Conservation (phyloP, 805 yeast species). For the Saturnispora hagleri region DNA sequence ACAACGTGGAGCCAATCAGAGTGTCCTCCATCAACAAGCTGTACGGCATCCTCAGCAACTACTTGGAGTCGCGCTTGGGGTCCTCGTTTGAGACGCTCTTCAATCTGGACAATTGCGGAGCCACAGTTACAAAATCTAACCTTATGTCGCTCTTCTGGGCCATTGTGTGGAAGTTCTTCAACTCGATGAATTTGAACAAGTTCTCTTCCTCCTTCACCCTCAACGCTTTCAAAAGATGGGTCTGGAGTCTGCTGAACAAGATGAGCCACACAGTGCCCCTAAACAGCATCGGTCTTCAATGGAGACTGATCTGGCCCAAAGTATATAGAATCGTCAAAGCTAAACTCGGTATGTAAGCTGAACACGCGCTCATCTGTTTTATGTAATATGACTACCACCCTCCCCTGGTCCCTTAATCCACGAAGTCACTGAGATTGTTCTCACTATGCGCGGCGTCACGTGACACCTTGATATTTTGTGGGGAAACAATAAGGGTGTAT, state of each 20-base stretch:
- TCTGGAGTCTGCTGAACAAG: neutral
- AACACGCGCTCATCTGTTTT: no score
- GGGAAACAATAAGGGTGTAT: neutral
- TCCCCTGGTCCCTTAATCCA: neutral
- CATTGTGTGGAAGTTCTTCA: slow-evolving; percentile 13
- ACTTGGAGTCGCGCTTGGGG: slow-evolving; percentile 6
- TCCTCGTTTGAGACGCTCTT: slow-evolving; percentile 4
- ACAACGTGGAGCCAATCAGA: slow-evolving; percentile 10
- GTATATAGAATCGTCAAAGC: neutral
- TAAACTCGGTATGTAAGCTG: neutral
- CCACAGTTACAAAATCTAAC: slow-evolving; percentile 14
- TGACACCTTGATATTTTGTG: neutral
- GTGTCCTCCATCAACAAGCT: slow-evolving; percentile 14
- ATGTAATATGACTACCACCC: neutral
- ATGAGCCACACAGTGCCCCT: neutral
- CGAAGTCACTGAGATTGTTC: no score
- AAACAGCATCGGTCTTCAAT: neutral
- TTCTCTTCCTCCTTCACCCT: slow-evolving; percentile 8
- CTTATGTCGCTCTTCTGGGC: slow-evolving; percentile 12
- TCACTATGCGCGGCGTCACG: neutral
- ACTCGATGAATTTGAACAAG: slow-evolving; percentile 13
- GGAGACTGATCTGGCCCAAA: neutral
- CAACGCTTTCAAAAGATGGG: slow-evolving; percentile 3
- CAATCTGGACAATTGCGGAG: slow-evolving; percentile 16
- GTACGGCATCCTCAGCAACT: slow-evolving; percentile 12